Evolutionary conservation across 1,284 basidiomycete genomes (phyloP).

Genomic region (Wallemia mellicola): DNA sequence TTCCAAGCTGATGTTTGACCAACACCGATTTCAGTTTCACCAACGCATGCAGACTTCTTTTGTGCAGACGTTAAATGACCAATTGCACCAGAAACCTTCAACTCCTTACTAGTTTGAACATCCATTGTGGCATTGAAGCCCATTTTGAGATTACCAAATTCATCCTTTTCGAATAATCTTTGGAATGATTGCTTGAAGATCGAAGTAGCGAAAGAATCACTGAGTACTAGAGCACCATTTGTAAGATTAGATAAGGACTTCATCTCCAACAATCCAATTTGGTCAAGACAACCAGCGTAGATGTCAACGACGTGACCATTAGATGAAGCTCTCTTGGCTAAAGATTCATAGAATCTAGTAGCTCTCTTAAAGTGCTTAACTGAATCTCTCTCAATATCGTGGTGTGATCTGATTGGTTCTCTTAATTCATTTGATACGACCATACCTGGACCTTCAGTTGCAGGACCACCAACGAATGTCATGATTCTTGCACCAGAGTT

Average conservation of each 20-base stretch:
- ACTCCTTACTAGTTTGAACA: slow-evolving; percentile 91
- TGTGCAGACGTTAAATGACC: slow-evolving; percentile 90
- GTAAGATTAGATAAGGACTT: slow-evolving; percentile 80
- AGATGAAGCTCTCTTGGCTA: slow-evolving; percentile 74
- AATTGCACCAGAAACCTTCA: slow-evolving; percentile 92
- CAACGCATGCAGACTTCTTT: slow-evolving; percentile 87
- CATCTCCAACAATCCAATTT: slow-evolving; percentile 95
- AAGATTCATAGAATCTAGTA: slow-evolving; percentile 84
- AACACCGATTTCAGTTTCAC: slow-evolving; percentile 97
- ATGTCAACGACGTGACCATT: slow-evolving; percentile 89
- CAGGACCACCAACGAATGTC: slow-evolving; percentile 87
- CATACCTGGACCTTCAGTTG: slow-evolving; percentile 87
- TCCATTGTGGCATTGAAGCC: slow-evolving; percentile 98
- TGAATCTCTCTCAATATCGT: slow-evolving; percentile 92
- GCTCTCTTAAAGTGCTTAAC: slow-evolving; percentile 96
- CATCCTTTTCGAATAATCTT: slow-evolving; percentile 75
- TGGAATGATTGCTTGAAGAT: slow-evolving; percentile 98
- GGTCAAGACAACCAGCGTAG: slow-evolving; percentile 90
- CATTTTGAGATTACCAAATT: slow-evolving; percentile 75
- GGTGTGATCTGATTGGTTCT: slow-evolving; percentile 93
- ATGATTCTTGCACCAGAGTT: slow-evolving; percentile 90
- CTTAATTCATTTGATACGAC: slow-evolving; percentile 86
- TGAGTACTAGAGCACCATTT: slow-evolving; percentile 82
- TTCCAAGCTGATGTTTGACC: slow-evolving; percentile 99
- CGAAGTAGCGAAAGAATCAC: slow-evolving; percentile 89